These are phyloP conservation scores for Phytophthora constricta DNA, from an alignment of 352 stramenopile species.

Conservation along the genomic window DNA sequence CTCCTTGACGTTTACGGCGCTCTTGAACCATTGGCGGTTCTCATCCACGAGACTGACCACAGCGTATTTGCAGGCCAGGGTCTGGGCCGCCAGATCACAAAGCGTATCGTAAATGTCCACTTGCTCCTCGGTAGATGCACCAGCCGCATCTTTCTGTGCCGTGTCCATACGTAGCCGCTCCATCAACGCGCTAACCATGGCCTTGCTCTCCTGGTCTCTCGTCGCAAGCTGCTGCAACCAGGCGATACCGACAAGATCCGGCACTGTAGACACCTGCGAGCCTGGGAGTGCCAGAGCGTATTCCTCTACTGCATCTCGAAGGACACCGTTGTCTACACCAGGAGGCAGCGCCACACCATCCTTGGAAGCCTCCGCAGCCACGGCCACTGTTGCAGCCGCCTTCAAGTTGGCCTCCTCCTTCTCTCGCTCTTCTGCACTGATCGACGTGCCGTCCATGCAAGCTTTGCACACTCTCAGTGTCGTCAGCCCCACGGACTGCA, in stretches of 20 bases:
- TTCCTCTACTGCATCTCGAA: conserved; percentile 72
- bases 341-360: conserved; percentile 39
- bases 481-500: conserved; percentile 75
- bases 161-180: conserved; percentile 62
- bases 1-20: conserved; percentile 77
- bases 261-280: conserved; percentile 61
- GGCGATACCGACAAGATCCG: conserved; percentile 78
- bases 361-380: conserved; percentile 15
- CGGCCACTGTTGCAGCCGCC: conserved; percentile 23
- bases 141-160: conserved; percentile 29
- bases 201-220: conserved; percentile 72
- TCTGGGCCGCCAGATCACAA: conserved; percentile 79
- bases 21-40: conserved; percentile 96
- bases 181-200: conserved; percentile 77
- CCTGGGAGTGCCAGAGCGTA: conserved; percentile 74
- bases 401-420: conserved; percentile 34
- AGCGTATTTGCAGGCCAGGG: conserved; percentile 78
- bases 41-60: conserved; percentile 92
- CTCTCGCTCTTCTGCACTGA: conserved; percentile 13
- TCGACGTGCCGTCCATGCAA: conserved; percentile 73
- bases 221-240: conserved; percentile 78
- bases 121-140: conserved; percentile 40
- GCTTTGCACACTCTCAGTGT: conserved; percentile 82
- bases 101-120: conserved; percentile 89
- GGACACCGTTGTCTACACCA: conserved; percentile 47